Base-by-base conservation (phyloP, 805 yeast genomes). In the Yamadazyma philogaea region DNA sequence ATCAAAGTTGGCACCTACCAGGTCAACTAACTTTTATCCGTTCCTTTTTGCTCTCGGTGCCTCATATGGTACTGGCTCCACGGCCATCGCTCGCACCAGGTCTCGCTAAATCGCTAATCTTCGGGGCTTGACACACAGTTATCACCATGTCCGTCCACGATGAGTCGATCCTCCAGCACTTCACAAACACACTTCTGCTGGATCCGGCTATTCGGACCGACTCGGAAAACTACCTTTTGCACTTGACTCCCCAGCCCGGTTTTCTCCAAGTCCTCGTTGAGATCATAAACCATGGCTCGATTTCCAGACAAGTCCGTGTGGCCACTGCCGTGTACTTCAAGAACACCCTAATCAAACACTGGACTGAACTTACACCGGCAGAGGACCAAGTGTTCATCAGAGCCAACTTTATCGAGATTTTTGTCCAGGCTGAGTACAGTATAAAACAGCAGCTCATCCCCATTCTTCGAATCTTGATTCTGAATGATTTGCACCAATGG, bases 261-360 rank as follows among this genome's bases (percentile, higher is more conserved):
- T 48, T 48, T 21, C 39, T 45, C 4, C 33, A 31, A 14, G 35
- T 35, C 3, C 43, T 46, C 38, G 21, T 48, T 10, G 37, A 42
- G 5, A 37, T 48, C 20, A 36, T 48, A 17, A 35, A 56, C 82
- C 89, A 39, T 72, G 24, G 37, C 12, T 32, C 30, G 4, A 43
- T 51, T 2, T 45, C 51, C 33, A 20, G 47, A 47, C 76, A 71
- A 18, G 72, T 84, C 38, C 76, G 81, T 51, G 67, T 79, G 37
- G 86, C 95, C 10, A 84, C 95, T 2, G 89, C 93, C 0, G 81
- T 91, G 4, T 87, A 79, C 61, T 78, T 88, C 61, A 91, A 91
- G 60, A 90, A 91, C 61, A 73, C 81, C 43, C 72, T 88, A 17
- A 66, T 72, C 12, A 72, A 77, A 28, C 72, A 77, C 39, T 90